phyloP scores from a whole-genome alignment of 2,329 filamentous ascomycete species.

The Colletotrichum endophyticum region DNA sequence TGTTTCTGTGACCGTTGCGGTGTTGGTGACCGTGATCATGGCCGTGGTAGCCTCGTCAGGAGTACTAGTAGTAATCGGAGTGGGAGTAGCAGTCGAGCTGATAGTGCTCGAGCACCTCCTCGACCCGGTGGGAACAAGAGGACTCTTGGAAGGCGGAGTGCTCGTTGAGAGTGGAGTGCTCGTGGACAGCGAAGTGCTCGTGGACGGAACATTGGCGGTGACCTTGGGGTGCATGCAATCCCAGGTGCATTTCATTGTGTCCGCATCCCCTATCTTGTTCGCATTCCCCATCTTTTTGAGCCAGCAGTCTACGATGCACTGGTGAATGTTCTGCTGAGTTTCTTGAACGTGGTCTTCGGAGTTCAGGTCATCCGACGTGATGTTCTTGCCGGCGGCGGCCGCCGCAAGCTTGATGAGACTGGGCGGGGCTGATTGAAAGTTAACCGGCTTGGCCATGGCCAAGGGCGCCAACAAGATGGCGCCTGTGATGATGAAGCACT shows the following conservation, averaged over 20 bases:
- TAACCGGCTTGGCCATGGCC: background rate
- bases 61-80: background rate
- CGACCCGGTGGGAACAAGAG: background rate
- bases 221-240: background rate
- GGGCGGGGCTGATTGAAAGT: background rate
- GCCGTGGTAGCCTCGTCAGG: background rate
- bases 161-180: background rate
- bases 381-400: background rate
- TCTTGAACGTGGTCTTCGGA: background rate
- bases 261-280: background rate
- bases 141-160: background rate
- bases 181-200: background rate
- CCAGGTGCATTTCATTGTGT: background rate
- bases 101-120: background rate
- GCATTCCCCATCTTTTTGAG: background rate
- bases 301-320: background rate
- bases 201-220: background rate
- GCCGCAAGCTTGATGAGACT: background rate
- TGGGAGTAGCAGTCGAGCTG: background rate
- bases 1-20: background rate
- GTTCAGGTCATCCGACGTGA: background rate
- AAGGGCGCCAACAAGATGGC: background rate
- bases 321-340: background rate
- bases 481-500: background rate
- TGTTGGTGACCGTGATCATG: background rate